Percentiles rank a stretch among this genome's conserved stretches.
Evolutionary conservation across 768 basidiomycete species (phyloP).

Genomic region (Hypsizygus marmoreus): DNA sequence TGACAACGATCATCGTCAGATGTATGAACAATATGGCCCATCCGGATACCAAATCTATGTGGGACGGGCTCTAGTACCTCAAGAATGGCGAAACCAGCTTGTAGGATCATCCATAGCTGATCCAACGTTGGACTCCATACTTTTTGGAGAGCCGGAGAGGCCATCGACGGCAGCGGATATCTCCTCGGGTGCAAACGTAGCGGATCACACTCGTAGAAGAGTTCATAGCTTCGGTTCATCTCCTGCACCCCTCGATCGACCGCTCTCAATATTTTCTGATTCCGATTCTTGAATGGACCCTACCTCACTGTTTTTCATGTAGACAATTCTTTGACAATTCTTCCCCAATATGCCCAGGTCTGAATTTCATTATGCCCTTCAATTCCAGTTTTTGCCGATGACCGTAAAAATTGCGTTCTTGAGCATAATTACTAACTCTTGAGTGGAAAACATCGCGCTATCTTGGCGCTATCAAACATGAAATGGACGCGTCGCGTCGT

Average conservation of each 20-base stretch:
- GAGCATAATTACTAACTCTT: no score
- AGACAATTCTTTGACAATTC: background rate
- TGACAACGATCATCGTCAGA: background rate
- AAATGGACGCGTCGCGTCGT: no score
- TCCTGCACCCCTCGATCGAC: slow-evolving; percentile 9
- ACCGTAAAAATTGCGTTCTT: no score
- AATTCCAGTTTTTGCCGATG: no score
- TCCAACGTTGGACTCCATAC: slow-evolving; percentile 1
- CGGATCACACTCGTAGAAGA: background rate
- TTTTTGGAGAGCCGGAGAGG: background rate
- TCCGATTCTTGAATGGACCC: no score
- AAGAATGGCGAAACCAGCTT: background rate
- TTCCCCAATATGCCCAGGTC: background rate
- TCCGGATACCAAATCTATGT: slow-evolving; percentile 10
- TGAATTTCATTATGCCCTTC: no score
- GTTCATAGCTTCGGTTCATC: slow-evolving; percentile 2
- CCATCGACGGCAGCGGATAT: background rate
- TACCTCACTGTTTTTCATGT: background rate
- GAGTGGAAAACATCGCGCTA: no score
- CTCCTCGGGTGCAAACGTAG: background rate
- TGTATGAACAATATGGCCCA: background rate
- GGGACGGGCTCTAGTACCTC: slow-evolving; percentile 4
- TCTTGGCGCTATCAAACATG: no score
- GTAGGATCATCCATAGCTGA: background rate
- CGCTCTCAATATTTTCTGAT: slow-evolving; percentile 15